Percentiles rank a stretch among this genome's conserved stretches.
phyloP scores from a whole-genome alignment of 441 rosid genomes.

The Gossypium trilobum region DNA sequence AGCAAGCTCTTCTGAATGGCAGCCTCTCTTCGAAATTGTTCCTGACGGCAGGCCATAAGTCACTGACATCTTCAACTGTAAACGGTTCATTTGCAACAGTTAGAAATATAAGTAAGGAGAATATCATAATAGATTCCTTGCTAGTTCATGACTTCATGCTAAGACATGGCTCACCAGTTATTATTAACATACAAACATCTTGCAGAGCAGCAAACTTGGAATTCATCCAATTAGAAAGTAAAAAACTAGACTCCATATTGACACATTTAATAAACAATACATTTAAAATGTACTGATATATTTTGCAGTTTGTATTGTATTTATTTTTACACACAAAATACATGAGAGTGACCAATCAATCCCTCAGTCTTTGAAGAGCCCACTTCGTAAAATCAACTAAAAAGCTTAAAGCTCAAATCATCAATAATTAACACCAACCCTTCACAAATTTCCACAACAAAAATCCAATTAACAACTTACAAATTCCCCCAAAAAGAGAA shows the following conservation, averaged over 20 bases:
- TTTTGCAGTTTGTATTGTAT: not conserved
- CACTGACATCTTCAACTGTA: constrained; percentile 91
- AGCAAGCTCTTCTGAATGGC: constrained; percentile 64
- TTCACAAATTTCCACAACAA: not conserved
- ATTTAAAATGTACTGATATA: not conserved
- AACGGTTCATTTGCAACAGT: not conserved
- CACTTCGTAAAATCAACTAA: not conserved
- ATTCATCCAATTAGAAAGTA: not conserved
- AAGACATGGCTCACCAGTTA: not conserved
- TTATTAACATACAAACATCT: not conserved
- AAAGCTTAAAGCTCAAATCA: not conserved
- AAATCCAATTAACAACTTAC: not conserved
- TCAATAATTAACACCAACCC: not conserved
- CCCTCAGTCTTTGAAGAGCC: not conserved
- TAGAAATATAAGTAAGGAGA: not conserved
- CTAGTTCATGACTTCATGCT: not conserved
- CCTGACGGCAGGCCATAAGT: constrained; percentile 81
- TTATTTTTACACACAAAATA: not conserved
- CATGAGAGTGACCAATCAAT: not conserved
- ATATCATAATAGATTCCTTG: not conserved
- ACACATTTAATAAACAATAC: not conserved
- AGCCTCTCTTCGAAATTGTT: constrained; percentile 53
- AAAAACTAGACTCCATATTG: not conserved
- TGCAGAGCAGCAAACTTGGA: not conserved
- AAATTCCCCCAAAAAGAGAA: not conserved